Conservation (phyloP, 495 filamentous ascomycete species). For the Emericellopsis terricola region DNA sequence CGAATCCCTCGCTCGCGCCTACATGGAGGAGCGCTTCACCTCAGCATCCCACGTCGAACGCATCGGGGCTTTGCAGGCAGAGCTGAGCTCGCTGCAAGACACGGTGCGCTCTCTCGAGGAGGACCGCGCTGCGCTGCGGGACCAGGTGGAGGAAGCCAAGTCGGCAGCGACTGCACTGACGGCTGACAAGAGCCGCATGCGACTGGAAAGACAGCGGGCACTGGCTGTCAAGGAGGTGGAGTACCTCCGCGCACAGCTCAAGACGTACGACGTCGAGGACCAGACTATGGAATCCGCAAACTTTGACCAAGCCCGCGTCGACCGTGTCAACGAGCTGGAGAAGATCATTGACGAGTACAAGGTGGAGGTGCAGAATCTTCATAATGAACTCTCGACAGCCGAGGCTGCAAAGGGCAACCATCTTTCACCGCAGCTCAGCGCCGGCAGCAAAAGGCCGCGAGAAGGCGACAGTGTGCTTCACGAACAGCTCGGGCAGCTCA, state of each 20-base stretch:
- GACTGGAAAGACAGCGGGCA: slow-evolving; percentile 61
- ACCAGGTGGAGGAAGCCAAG: slow-evolving; percentile 55
- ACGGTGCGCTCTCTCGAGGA: slow-evolving; percentile 53
- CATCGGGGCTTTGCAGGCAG: slow-evolving; percentile 60
- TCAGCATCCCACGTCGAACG: slow-evolving; percentile 58
- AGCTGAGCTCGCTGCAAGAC: slow-evolving; percentile 64
- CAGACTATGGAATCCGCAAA: slow-evolving; percentile 60
- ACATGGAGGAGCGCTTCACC: slow-evolving; percentile 67
- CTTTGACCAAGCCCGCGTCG: slow-evolving; percentile 56
- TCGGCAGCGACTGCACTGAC: slow-evolving; percentile 25
- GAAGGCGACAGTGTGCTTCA: slow-evolving; percentile 37
- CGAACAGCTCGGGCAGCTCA: slow-evolving; percentile 66
- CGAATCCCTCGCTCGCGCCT: slow-evolving; percentile 68
- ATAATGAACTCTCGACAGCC: slow-evolving; percentile 50
- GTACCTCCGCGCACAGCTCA: slow-evolving; percentile 80
- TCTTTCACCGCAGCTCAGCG: slow-evolving; percentile 6
- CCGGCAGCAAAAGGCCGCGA: slow-evolving; percentile 39
- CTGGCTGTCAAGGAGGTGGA: slow-evolving; percentile 85
- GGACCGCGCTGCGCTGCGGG: slow-evolving; percentile 39
- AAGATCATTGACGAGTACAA: slow-evolving; percentile 76
- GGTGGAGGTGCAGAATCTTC: slow-evolving; percentile 55
- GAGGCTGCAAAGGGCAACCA: slow-evolving; percentile 19
- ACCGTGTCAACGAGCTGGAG: slow-evolving; percentile 69
- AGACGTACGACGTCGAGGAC: slow-evolving; percentile 82
- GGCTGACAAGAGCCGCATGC: slow-evolving; percentile 45